Evolutionary conservation across 202 grass and related monocot species (phyloP).

Genomic region (Zizania palustris): DNA sequence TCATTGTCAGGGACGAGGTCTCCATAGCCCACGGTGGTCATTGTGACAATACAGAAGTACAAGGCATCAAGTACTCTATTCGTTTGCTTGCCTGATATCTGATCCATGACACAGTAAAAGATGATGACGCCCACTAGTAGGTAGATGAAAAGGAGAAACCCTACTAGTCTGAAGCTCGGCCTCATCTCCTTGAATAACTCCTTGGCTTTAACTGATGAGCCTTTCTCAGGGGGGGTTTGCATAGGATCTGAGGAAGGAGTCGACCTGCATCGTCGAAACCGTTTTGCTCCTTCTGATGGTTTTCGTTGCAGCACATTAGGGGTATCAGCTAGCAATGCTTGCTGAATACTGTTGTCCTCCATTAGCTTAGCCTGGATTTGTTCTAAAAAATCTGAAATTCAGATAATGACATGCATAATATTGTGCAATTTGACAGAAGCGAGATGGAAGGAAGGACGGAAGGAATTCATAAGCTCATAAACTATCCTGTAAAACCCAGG

Average conservation of each 20-base stretch:
- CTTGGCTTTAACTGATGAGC: constrained; percentile 47
- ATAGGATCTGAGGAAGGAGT: constrained; percentile 44
- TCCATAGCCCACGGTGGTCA: constrained; percentile 92
- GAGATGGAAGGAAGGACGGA: background rate
- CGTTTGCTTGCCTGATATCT: constrained; percentile 70
- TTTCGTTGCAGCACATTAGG: constrained; percentile 30
- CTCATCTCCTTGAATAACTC: constrained; percentile 50
- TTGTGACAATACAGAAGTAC: constrained; percentile 89
- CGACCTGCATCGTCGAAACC: constrained; percentile 57
- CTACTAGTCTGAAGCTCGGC: constrained; percentile 63
- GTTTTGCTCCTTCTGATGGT: constrained; percentile 35
- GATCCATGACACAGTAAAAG: constrained; percentile 75
- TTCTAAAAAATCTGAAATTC: background rate
- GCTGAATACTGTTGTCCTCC: constrained; percentile 42
- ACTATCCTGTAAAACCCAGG: constrained; percentile 9
- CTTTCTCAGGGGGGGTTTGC: constrained; percentile 30
- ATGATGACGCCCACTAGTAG: constrained; percentile 54
- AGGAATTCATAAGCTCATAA: background rate
- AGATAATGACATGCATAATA: background rate
- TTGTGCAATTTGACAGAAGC: background rate
- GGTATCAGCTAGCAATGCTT: constrained; percentile 46
- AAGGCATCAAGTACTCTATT: constrained; percentile 76
- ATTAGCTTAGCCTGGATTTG: constrained; percentile 42
- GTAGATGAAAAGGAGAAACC: constrained; percentile 65
- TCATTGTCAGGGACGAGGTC: constrained; percentile 74